Evolutionary conservation across 1,284 basidiomycete genomes (phyloP).

Genomic region (Sanghuangporus weigelae): DNA sequence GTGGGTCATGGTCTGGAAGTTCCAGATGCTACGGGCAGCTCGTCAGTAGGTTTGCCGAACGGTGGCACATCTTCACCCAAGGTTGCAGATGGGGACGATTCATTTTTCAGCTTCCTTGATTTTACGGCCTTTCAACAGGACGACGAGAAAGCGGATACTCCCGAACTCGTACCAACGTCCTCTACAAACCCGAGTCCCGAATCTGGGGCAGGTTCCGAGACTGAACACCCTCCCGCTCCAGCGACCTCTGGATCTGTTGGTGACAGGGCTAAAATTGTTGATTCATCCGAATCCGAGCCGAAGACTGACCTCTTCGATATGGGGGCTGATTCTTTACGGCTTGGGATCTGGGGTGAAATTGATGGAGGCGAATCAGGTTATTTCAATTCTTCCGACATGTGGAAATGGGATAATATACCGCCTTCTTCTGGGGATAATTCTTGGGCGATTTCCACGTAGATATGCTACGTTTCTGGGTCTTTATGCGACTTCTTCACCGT

Average conservation of each 20-base stretch:
- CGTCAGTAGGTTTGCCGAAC: background rate
- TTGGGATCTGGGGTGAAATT: constrained; percentile 62
- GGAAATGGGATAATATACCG: constrained; percentile 73
- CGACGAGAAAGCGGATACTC: constrained; percentile 53
- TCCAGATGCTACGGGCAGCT: constrained; percentile 24
- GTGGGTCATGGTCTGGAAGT: constrained; percentile 36
- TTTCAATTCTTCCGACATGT: constrained; percentile 50
- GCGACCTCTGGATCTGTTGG: constrained; percentile 18
- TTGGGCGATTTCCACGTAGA: constrained; percentile 59
- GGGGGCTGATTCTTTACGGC: constrained; percentile 43
- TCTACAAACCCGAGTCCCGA: constrained; percentile 63
- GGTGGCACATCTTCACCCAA: constrained; percentile 34
- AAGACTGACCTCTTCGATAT: constrained; percentile 7
- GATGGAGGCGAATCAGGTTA: constrained; percentile 71
- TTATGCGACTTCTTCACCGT: background rate
- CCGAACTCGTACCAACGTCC: constrained; percentile 61
- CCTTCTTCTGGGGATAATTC: constrained; percentile 48
- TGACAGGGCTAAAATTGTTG: constrained; percentile 44
- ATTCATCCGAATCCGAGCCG: constrained; percentile 26
- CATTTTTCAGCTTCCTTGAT: constrained; percentile 53
- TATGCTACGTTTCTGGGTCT: constrained; percentile 20
- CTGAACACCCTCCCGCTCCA: constrained; percentile 34
- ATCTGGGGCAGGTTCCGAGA: constrained; percentile 54
- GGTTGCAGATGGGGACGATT: constrained; percentile 25
- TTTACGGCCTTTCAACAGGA: constrained; percentile 54